These are phyloP conservation scores for Colletotrichum higginsianum DNA, from an alignment of 2,329 filamentous ascomycete species.

Conservation along the genomic window DNA sequence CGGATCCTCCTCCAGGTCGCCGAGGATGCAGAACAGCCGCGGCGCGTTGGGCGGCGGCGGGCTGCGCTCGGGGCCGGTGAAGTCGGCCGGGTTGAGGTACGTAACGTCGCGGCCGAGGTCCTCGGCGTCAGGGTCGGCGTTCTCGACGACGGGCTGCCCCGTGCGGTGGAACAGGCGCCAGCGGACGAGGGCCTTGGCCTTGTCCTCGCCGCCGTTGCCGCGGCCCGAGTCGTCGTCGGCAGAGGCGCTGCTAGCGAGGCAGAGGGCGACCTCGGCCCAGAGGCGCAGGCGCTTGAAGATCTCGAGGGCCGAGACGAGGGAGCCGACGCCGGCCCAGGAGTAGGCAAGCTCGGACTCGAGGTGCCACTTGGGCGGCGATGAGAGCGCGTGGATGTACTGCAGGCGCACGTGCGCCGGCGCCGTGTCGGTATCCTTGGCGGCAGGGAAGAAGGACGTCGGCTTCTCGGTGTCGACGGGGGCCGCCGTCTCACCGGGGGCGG, in stretches of 20 bases:
- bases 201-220: slow-evolving; percentile 78
- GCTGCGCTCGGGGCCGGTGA: slow-evolving; percentile 74
- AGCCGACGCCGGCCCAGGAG: slow-evolving; percentile 92
- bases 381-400: slow-evolving; percentile 86
- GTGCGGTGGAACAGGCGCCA: slow-evolving; percentile 83
- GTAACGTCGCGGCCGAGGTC: slow-evolving; percentile 61
- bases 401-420: slow-evolving; percentile 84
- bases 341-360: slow-evolving; percentile 93
- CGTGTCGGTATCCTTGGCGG: slow-evolving; percentile 81
- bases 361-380: slow-evolving; percentile 91
- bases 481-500: slow-evolving; percentile 50
- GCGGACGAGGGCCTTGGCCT: slow-evolving; percentile 82
- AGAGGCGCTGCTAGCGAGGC: slow-evolving; percentile 76
- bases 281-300: slow-evolving; percentile 95
- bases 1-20: slow-evolving; percentile 85
- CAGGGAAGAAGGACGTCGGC: slow-evolving; percentile 85
- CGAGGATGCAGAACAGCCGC: slow-evolving; percentile 91
- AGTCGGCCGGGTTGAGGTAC: slow-evolving; percentile 68
- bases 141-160: slow-evolving; percentile 46
- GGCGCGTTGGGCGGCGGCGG: slow-evolving; percentile 87
- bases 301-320: slow-evolving; percentile 89
- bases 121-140: slow-evolving; percentile 62
- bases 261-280: slow-evolving; percentile 96
- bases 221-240: slow-evolving; percentile 70
- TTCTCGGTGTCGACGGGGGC: slow-evolving; percentile 52